phyloP scores from a whole-genome alignment of 1,284 basidiomycete species.

The Ganoderma multipileum region DNA sequence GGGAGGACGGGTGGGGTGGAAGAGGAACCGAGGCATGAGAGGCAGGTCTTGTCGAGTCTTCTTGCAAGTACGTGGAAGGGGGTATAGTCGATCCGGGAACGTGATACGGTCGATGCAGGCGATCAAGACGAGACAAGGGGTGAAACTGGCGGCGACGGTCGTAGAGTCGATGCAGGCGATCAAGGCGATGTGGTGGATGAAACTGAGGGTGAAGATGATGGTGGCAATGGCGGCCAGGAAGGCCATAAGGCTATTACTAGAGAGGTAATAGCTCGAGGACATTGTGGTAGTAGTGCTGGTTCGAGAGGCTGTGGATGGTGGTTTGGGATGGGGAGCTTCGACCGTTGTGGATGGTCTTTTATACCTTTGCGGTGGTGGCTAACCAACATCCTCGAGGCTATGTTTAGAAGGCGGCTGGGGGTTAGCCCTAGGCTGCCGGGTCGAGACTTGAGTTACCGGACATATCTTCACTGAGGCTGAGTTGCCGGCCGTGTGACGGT shows the following conservation, averaged over 20 bases:
- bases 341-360: not conserved
- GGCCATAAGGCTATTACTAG: not conserved
- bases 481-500: not conserved
- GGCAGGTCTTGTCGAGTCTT: not conserved
- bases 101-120: not conserved
- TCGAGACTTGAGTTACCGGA: not conserved
- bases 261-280: too few relatives aligned
- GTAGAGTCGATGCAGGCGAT: not conserved
- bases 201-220: not conserved
- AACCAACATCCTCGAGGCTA: not conserved
- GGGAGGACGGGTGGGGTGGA: not conserved
- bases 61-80: not conserved
- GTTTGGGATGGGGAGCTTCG: not conserved
- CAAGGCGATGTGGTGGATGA: not conserved
- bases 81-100: not conserved
- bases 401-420: not conserved
- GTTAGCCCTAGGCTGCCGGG: not conserved
- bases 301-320: not conserved
- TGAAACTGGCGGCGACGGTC: too few relatives aligned
- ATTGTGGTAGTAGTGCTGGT: not conserved
- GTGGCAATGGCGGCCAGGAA: not conserved
- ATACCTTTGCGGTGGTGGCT: not conserved
- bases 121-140: not conserved
- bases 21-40: not conserved
- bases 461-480: constrained; percentile 2